Evolutionary conservation across 257 asterid species (phyloP), one percentile per base, ranked within the genome.

Genomic region (Salvia splendens): DNA sequence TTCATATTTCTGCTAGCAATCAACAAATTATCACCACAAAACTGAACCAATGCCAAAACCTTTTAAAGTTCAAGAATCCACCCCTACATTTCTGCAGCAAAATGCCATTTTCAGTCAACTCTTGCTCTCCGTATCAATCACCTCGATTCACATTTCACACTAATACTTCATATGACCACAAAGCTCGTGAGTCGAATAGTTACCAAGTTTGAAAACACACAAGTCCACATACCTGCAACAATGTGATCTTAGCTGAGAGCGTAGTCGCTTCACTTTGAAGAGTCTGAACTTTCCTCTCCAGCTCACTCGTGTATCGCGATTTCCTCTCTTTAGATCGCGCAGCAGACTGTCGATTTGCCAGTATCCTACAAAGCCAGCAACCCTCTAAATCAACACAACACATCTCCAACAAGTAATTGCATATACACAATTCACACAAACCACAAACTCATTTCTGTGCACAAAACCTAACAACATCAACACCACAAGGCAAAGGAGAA

Each of bases 271-370:
- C 98, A 5, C 84, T 82, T 81, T 92, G 97, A 53, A 92, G 81
- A 32, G 97, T 92, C 64, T 92, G 98, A 62, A 92, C 97, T 86
- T 92, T 89, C 87, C 87, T 89, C 85, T 92, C 97, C 71, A 93
- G 80, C 80, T 93, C 98, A 28, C 79, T 48, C 1, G 98, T 90
- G 74, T 93, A 93, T 7, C 89, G 89, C 16, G 82, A 73, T 60
- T 93, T 89, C 68, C 98, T 82, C 82, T 93, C 98, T 73, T 93
- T 93, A 0, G 98, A 93, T 15, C 97, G 87, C 10, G 98, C 96
- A 4, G 98, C 98, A 61, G 98, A 93, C 77, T 93, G 97, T 57
- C 98, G 85, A 71, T 93, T 93, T n/a, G 98, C 97, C 43, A 93
- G 95, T 74, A 90, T 87, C 83, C 97, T 92, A 74, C 74, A 80